Evolutionary conservation across 441 rosid genomes (phyloP), one percentile per base, ranked within the genome.

Genomic region (Viola pubescens): DNA sequence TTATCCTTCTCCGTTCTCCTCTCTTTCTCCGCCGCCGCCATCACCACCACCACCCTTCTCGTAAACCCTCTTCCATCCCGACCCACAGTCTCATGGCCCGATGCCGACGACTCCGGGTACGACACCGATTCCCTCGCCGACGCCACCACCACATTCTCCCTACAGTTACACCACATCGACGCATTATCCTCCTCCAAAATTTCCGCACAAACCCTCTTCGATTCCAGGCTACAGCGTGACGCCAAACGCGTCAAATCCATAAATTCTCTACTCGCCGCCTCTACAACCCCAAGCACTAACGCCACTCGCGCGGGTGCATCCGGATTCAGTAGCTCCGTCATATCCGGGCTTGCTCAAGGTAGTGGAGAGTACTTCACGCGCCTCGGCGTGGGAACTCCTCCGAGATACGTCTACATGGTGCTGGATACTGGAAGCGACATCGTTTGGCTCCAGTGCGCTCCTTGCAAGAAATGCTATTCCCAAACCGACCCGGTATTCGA

Each of bases 301-400:
- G 40, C 37, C 60, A 44, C 79, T 6, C 74, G 64, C 60, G 64
- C 47, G 7, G 62, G 40, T 49, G 51, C 53, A 37, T 50, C 63
- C 11, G 87, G 86, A 6, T 83, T 89, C 56, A 89, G 96, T 63
- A 88, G 96, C 66, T 80, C 87, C 3, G 81, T 91, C 0, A 74
- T 80, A 46, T 91, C 95, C 37, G 98, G 98, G 7, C 85, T 91
- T 8, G 73, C 96, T 0, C 94, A 83, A 55, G 95, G 96, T 8
- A 87, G 94, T 59, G 95, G 98, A 3, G 98, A 91, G 78, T 91
- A 89, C 68, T 91, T 91, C 79, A 83, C 89, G 65, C 83, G 95
- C 73, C 59, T 91, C 13, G 98, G 96, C 16, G 86, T 91, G 1
- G 97, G 97, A 48, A 85, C 98, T 7, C 98, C 97, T 26, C 73